Conservation (phyloP, 345 rosid genomes). For the Salix dunnii region DNA sequence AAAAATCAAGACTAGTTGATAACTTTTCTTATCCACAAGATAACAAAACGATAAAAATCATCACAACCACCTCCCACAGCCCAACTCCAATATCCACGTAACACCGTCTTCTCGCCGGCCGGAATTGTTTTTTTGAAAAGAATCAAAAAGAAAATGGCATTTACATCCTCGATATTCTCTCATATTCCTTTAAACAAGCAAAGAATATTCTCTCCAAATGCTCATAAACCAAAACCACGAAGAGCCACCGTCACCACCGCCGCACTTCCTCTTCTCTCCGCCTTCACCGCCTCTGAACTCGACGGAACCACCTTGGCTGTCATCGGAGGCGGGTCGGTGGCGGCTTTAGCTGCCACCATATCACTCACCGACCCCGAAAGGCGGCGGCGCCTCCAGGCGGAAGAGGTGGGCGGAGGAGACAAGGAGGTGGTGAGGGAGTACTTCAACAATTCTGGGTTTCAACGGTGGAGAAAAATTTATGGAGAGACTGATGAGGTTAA, state of each 20-base stretch:
- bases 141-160: conserved; percentile 43
- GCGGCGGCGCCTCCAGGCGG: conserved; percentile 77
- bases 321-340: conserved; percentile 78
- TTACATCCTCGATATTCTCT: conserved; percentile 49
- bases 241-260: conserved; percentile 25
- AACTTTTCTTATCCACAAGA: conserved; percentile 34
- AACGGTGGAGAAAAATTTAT: conserved; percentile 92
- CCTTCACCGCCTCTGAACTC: conserved; percentile 43
- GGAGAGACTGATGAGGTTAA: conserved; percentile 89
- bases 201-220: conserved; percentile 27
- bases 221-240: conserved; percentile 21
- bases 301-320: conserved; percentile 67
- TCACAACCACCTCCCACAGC: neutral
- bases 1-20: conserved; percentile 25
- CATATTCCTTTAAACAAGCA: conserved; percentile 30
- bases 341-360: conserved; percentile 75
- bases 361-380: conserved; percentile 77
- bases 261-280: conserved; percentile 39
- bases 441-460: conserved; percentile 82
- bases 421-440: conserved; percentile 92
- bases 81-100: conserved; percentile 7
- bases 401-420: conserved; percentile 88
- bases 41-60: neutral
- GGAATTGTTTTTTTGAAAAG: neutral
- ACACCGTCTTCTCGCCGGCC: conserved; percentile 24